phyloP scores from a whole-genome alignment of 139 green algal genomes.

The Dunaliella primolecta region DNA sequence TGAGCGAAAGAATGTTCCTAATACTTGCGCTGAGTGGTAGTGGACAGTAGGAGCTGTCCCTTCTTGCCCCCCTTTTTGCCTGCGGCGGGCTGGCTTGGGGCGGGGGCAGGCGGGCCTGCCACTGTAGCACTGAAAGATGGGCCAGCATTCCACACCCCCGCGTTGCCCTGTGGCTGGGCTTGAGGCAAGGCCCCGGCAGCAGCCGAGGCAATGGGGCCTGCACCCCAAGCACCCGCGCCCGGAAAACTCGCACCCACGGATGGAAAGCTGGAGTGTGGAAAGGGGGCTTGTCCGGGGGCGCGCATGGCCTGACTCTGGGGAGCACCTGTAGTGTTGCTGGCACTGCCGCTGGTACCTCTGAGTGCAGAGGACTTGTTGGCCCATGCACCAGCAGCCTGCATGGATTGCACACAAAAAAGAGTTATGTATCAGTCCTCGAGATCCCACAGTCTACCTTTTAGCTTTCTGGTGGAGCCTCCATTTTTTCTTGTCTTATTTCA shows the following conservation, averaged over 20 bases:
- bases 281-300: background rate
- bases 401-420: background rate
- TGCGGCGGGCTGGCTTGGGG: background rate
- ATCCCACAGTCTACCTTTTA: too few species aligned
- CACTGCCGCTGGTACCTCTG: background rate
- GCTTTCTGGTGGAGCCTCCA: too few species aligned
- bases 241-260: background rate
- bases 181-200: background rate
- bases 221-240: background rate
- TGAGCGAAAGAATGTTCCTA: background rate
- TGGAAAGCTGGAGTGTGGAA: background rate
- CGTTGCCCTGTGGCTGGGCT: too few species aligned
- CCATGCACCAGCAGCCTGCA: background rate
- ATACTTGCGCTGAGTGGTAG: constrained; percentile 22
- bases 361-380: background rate
- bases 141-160: background rate
- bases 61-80: constrained; percentile 19
- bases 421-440: too few species aligned
- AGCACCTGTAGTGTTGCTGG: too few species aligned
- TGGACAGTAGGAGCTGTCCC: constrained; percentile 18
- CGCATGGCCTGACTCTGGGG: background rate
- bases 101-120: too few species aligned
- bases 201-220: background rate
- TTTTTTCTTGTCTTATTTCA: too few species aligned
- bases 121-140: background rate